These are phyloP conservation scores for Tulasnella calospora DNA, from an alignment of 768 basidiomycete genomes.

Conservation along the genomic window DNA sequence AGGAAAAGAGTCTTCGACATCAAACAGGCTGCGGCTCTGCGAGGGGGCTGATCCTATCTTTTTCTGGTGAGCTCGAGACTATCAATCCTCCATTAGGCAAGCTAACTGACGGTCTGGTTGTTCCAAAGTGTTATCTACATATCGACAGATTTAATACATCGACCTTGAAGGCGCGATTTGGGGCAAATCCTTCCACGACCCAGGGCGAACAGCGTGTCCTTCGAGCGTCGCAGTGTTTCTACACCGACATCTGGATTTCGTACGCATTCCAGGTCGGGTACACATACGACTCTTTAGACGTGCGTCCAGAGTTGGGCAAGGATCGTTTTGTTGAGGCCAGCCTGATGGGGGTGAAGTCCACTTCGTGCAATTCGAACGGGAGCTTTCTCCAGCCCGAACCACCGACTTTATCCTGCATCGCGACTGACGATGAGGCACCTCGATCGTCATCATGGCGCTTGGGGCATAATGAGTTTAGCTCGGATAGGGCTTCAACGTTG, in stretches of 20 bases:
- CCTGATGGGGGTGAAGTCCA: conserved; percentile 53
- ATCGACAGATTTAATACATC: not conserved
- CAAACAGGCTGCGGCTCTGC: conserved; percentile 67
- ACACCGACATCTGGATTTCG: conserved; percentile 23
- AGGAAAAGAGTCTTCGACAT: conserved; percentile 78
- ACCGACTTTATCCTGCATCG: not conserved
- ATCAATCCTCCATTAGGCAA: not conserved
- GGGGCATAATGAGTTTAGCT: conserved; percentile 43
- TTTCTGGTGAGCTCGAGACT: not conserved
- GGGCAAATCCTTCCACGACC: not conserved
- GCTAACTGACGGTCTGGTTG: not conserved
- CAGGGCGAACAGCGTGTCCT: not conserved
- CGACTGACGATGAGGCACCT: conserved; percentile 29
- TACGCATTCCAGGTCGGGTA: conserved; percentile 68
- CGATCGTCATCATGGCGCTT: not conserved
- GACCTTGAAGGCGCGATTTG: not conserved
- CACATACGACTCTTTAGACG: conserved; percentile 45
- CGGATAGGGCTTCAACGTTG: conserved; percentile 58
- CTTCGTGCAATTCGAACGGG: conserved; percentile 50
- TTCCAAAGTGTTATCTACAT: not conserved
- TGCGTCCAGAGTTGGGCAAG: conserved; percentile 37
- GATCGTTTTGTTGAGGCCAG: conserved; percentile 47
- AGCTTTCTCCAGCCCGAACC: conserved; percentile 42
- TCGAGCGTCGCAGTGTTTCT: not conserved
- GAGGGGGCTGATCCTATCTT: conserved; percentile 33